Base-by-base conservation (phyloP, 805 yeast genomes). In the Wilhelminamyces savonicus region DNA sequence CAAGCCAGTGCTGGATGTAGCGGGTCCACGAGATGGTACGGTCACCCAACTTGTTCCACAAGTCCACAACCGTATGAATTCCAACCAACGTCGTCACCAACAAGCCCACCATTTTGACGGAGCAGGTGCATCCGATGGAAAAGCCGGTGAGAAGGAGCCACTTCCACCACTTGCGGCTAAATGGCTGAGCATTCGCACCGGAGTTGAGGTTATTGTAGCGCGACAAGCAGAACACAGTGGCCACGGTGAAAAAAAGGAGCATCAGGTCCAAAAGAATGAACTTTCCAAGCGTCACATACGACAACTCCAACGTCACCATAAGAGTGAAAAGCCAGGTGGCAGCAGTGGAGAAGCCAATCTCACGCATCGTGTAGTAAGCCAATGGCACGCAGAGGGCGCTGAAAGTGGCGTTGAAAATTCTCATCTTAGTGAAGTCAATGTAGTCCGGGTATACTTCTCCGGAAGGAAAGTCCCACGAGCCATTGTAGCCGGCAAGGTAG, bases 91-190 rank as follows among this genome's bases (percentile, higher is more conserved):
- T 57, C 34, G 94, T 90, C 37, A 85, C 84, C 48, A 92, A 85
- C 33, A 90, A 69, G 46, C 99, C 99, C 35, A 92, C 97, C 95
- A 88, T 86, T 61, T 92, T 92, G 34, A 87, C 94, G 17, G 95
- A 82, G 51, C 90, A 81, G 13, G 88, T 82, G 55, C 92, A 83
- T 24, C 98, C 97, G 47, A 92, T 76, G 26, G 76, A 66, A 30
- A 86, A 61, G 41, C 99, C 99, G 7, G 95, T 82, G 35, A 82
- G 60, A 15, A 81, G 44, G 30, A 92, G 59, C 95, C 97, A 90
- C 53, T 76, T 77, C 95, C 95, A 92, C 97, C 98, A 90, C 50
- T 75, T 71, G 48, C 78, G 65, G 9, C 82, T 52, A 50, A 88
- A 85, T 21, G 65, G 62, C 29, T 59, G 51, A 23, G 67, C 68